phyloP scores from a whole-genome alignment of 306 rosid species.

The Acacia crassicarpa region DNA sequence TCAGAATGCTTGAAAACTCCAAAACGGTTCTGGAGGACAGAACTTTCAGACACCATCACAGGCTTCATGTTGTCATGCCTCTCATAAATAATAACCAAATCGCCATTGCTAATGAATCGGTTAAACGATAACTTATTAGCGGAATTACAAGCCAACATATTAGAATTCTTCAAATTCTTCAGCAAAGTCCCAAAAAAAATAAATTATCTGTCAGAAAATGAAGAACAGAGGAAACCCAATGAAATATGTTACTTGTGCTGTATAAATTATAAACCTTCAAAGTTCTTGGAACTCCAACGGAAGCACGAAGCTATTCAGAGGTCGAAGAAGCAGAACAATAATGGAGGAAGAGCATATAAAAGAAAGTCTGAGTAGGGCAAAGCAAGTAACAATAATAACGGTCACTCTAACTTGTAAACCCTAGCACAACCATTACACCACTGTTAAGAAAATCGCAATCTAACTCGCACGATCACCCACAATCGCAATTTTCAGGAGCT shows the following conservation, averaged over 20 bases:
- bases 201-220: not conserved
- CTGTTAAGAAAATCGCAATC: too few relatives aligned
- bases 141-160: conserved; percentile 61
- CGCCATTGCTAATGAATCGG: conserved; percentile 55
- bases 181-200: not conserved
- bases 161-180: conserved; percentile 23
- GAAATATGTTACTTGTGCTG: not conserved
- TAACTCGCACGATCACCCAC: too few relatives aligned
- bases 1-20: conserved; percentile 82
- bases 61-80: conserved; percentile 80
- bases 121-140: conserved; percentile 61
- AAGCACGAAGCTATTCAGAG: not conserved
- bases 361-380: too few relatives aligned
- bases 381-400: not conserved
- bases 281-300: not conserved
- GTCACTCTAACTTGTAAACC: not conserved
- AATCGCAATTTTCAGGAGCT: too few relatives aligned
- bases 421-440: not conserved
- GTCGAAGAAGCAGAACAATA: not conserved
- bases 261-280: not conserved
- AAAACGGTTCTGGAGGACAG: conserved; percentile 75
- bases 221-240: not conserved
- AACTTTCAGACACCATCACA: conserved; percentile 54
- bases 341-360: too few relatives aligned
- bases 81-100: conserved; percentile 79